Conservation (phyloP, 2,329 filamentous ascomycete genomes). For the Fusarium pseudograminearum region DNA sequence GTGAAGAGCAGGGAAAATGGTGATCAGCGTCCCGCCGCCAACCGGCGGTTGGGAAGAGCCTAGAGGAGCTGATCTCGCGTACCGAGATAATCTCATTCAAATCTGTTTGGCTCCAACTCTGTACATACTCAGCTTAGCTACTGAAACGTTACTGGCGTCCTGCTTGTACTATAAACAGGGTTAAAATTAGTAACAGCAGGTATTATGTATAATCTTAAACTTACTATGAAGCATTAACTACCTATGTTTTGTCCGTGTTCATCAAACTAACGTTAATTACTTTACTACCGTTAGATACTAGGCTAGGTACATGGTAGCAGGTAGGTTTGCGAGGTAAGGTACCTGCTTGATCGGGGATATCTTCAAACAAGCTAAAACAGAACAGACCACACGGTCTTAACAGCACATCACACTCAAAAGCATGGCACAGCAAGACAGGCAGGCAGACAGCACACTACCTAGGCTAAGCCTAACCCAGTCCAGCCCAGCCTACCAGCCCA, state of each 20-base stretch:
- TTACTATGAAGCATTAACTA: slow-evolving; percentile 1
- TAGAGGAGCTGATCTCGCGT: slow-evolving; percentile 29
- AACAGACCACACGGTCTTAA: slow-evolving; percentile 1
- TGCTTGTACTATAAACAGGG: slow-evolving; percentile 19
- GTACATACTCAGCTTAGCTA: background rate
- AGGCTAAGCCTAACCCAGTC: background rate
- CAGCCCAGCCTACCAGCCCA: background rate
- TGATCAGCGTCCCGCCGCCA: slow-evolving; percentile 34
- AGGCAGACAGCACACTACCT: background rate
- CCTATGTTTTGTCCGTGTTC: slow-evolving; percentile 8
- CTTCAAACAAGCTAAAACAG: slow-evolving; percentile 31
- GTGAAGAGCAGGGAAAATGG: slow-evolving; percentile 34
- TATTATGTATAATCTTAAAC: slow-evolving; percentile 4
- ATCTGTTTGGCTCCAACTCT: background rate
- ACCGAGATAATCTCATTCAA: slow-evolving; percentile 34
- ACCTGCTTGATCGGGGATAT: slow-evolving; percentile 26
- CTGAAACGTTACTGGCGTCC: background rate
- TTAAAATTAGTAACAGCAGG: slow-evolving; percentile 38
- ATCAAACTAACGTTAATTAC: slow-evolving; percentile 20
- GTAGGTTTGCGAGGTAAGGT: background rate
- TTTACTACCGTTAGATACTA: background rate
- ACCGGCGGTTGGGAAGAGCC: slow-evolving; percentile 8
- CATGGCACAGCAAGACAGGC: background rate
- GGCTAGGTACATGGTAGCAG: background rate
- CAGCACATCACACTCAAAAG: background rate